Conservation (phyloP, 306 rosid genomes). For the Trifolium dubium region DNA sequence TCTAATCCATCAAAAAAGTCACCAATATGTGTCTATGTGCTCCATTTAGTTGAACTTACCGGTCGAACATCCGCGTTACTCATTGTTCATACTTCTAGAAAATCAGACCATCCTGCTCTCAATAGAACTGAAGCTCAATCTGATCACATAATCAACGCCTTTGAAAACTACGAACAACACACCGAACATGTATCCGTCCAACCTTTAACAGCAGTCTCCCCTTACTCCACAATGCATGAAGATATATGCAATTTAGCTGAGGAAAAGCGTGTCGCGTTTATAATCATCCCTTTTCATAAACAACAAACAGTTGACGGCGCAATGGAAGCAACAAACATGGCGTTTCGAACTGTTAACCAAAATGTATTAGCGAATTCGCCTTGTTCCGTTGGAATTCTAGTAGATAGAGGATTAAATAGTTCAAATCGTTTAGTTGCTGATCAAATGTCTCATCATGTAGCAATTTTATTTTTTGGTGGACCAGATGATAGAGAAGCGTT, state of each 20-base stretch:
- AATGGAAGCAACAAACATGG: constrained; percentile 78
- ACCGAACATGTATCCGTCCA: constrained; percentile 59
- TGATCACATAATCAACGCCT: constrained; percentile 77
- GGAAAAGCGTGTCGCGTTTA: constrained; percentile 79
- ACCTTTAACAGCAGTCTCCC: constrained; percentile 80
- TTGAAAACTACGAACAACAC: constrained; percentile 73
- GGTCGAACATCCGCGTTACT: constrained; percentile 88
- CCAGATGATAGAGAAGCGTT: constrained; percentile 88
- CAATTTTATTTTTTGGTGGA: constrained; percentile 78
- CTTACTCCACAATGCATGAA: constrained; percentile 92
- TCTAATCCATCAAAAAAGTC: constrained; percentile 73
- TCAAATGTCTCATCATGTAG: constrained; percentile 57
- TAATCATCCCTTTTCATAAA: constrained; percentile 86
- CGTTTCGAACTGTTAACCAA: constrained; percentile 66
- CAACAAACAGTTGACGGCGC: constrained; percentile 84
- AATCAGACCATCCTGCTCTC: constrained; percentile 55
- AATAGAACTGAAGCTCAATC: constrained; percentile 77
- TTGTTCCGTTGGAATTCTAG: constrained; percentile 87
- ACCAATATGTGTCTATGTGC: constrained; percentile 76
- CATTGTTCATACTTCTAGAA: constrained; percentile 63
- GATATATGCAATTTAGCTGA: constrained; percentile 77
- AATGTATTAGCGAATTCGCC: constrained; percentile 69
- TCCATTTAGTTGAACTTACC: constrained; percentile 79
- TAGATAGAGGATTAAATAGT: constrained; percentile 73
- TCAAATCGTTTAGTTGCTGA: constrained; percentile 48